A percentile compares a stretch with the other conserved stretches of the same genome.
These are phyloP conservation scores for Favolaschia claudopus DNA, from an alignment of 768 basidiomycete genomes.

Conservation along the genomic window DNA sequence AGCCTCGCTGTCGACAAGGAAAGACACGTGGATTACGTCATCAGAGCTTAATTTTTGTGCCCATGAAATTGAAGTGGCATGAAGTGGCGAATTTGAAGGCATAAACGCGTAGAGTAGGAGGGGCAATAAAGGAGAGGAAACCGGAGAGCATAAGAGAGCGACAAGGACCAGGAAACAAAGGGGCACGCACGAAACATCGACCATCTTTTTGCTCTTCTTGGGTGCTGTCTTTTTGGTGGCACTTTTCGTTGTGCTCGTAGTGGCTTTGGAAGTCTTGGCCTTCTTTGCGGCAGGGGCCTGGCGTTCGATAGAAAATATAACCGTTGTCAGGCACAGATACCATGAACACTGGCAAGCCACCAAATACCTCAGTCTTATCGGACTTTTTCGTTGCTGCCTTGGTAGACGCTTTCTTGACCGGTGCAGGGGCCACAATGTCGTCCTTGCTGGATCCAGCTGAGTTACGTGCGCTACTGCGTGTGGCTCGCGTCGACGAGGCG, in stretches of 20 bases:
- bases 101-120: background rate
- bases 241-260: slow-evolving; percentile 24
- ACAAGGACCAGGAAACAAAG: background rate
- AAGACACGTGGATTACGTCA: slow-evolving; percentile 35
- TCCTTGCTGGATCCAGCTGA: slow-evolving; percentile 27
- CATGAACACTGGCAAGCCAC: slow-evolving; percentile 5
- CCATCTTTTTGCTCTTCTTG: slow-evolving; percentile 23
- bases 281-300: slow-evolving; percentile 49
- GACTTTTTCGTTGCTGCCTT: slow-evolving; percentile 24
- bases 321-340: background rate
- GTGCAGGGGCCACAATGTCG: slow-evolving; percentile 35
- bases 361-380: slow-evolving; percentile 27
- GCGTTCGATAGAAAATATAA: background rate
- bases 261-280: slow-evolving; percentile 40
- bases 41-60: slow-evolving; percentile 26
- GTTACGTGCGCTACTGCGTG: slow-evolving; percentile 52
- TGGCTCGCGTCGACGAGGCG: slow-evolving; percentile 50
- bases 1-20: background rate
- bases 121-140: background rate
- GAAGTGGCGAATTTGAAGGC: background rate
- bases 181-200: slow-evolving; percentile 18
- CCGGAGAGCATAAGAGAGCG: background rate
- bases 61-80: background rate
- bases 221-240: slow-evolving; percentile 28
- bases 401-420: slow-evolving; percentile 32